Conservation (phyloP, 1,284 basidiomycete genomes). For the Neolentinus lepideus region DNA sequence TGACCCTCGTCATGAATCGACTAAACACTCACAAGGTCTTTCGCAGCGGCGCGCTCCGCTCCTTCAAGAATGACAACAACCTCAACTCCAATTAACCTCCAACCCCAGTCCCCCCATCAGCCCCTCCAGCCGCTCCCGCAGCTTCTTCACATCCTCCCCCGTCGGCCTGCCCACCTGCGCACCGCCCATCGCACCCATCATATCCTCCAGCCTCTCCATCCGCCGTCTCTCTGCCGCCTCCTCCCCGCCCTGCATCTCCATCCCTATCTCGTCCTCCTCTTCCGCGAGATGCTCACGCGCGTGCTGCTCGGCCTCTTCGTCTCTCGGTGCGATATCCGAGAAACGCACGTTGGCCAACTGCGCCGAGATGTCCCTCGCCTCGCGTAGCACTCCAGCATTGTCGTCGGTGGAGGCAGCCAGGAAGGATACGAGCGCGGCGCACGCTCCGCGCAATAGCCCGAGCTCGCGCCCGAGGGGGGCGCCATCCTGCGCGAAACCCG, state of each 20-base stretch:
- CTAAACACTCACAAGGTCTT: too few species aligned
- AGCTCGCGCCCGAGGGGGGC: slow-evolving; percentile 68
- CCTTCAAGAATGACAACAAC: background rate
- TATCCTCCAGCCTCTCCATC: slow-evolving; percentile 50
- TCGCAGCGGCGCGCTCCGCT: too few species aligned
- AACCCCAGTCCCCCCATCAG: slow-evolving; percentile 29
- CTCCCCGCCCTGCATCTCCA: slow-evolving; percentile 23
- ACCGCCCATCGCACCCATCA: slow-evolving; percentile 37
- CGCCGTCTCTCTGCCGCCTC: slow-evolving; percentile 37
- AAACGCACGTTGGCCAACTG: slow-evolving; percentile 53
- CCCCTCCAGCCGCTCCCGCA: slow-evolving; percentile 32
- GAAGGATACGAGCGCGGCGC: slow-evolving; percentile 52
- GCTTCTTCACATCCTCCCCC: slow-evolving; percentile 31
- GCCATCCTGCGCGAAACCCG: slow-evolving; percentile 66
- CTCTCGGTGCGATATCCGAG: slow-evolving; percentile 59
- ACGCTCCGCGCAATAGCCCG: slow-evolving; percentile 62
- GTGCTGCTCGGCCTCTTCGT: slow-evolving; percentile 68
- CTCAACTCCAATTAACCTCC: slow-evolving; percentile 21
- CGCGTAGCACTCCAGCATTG: slow-evolving; percentile 13
- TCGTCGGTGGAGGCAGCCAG: slow-evolving; percentile 23
- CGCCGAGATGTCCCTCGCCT: slow-evolving; percentile 44
- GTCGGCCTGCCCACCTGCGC: slow-evolving; percentile 27
- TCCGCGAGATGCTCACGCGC: slow-evolving; percentile 50
- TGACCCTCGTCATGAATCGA: too few species aligned
- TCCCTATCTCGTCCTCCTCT: slow-evolving; percentile 15